These are phyloP conservation scores for Aspergillus puulaauensis DNA, from an alignment of 2,329 filamentous ascomycete genomes.

Conservation along the genomic window DNA sequence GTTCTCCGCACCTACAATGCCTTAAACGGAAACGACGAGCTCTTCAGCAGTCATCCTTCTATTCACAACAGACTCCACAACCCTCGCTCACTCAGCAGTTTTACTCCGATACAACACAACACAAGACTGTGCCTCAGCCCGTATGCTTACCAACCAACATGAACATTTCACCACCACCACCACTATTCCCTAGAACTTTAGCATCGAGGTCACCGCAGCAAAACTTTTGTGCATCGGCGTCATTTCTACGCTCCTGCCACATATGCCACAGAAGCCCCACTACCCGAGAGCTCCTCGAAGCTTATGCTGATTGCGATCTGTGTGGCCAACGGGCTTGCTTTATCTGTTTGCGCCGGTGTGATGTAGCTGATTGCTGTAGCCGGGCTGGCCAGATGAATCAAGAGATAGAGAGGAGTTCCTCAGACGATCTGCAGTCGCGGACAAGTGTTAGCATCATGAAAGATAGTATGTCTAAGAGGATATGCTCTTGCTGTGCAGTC, in stretches of 20 bases:
- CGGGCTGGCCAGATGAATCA: slow-evolving; percentile 1
- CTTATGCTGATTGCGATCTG: slow-evolving; percentile 42
- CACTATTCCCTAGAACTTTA: slow-evolving; percentile 28
- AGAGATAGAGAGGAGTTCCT: slow-evolving; percentile 6
- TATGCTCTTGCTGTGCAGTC: slow-evolving; percentile 42
- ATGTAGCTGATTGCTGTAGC: slow-evolving; percentile 29
- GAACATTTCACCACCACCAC: slow-evolving; percentile 21
- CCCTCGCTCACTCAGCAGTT: neutral
- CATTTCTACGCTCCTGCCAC: slow-evolving; percentile 39
- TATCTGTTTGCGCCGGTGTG: slow-evolving; percentile 43
- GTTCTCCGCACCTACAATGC: slow-evolving; percentile 9
- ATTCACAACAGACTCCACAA: slow-evolving; percentile 13
- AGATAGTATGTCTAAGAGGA: slow-evolving; percentile 26
- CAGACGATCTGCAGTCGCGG: slow-evolving; percentile 2
- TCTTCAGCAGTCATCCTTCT: slow-evolving; percentile 18
- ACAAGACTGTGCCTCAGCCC: slow-evolving; percentile 6
- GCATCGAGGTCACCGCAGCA: slow-evolving; percentile 24
- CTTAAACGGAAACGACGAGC: slow-evolving; percentile 17
- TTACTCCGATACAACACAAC: slow-evolving; percentile 1
- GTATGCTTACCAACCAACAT: slow-evolving; percentile 2
- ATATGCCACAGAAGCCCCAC: slow-evolving; percentile 44
- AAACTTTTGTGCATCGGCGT: slow-evolving; percentile 20
- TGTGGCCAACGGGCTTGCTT: slow-evolving; percentile 41
- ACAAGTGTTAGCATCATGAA: neutral
- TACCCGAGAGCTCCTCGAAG: slow-evolving; percentile 39